Percentiles rank a stretch among this genome's conserved stretches.
Conservation (phyloP, 345 rosid species). For the Limnanthes douglasii region DNA sequence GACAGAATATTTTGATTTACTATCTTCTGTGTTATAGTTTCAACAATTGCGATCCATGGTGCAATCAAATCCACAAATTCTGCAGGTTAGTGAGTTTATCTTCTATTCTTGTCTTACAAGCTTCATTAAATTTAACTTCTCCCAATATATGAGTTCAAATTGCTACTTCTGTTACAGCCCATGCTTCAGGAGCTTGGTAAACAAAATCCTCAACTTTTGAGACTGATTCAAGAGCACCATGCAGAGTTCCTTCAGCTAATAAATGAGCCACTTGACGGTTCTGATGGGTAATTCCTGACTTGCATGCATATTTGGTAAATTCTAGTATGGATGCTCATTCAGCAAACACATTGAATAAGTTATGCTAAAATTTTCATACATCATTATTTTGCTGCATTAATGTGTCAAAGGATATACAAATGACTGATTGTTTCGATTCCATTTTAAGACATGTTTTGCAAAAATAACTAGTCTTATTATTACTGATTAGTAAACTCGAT, state of each 20-base stretch:
- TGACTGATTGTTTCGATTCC: too few species aligned
- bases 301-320: not conserved
- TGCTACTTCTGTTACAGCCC: constrained; percentile 41
- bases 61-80: constrained; percentile 90
- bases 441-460: too few species aligned
- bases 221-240: constrained; percentile 85
- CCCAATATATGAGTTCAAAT: constrained; percentile 3
- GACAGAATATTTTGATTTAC: too few species aligned
- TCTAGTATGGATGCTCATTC: not conserved
- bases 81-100: constrained; percentile 36
- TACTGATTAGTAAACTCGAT: too few species aligned
- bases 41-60: constrained; percentile 92
- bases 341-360: not conserved
- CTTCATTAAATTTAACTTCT: not conserved
- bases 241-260: constrained; percentile 88
- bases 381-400: too few species aligned
- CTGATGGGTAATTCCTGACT: constrained; percentile 73
- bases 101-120: not conserved
- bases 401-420: too few species aligned
- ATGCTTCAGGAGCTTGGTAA: constrained; percentile 99
- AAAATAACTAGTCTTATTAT: too few species aligned
- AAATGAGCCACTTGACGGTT: constrained; percentile 88
- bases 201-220: constrained; percentile 89
- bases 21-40: constrained; percentile 59
- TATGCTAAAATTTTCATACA: too few species aligned